A percentile compares a stretch with the other conserved stretches of the same genome.
phyloP scores from a whole-genome alignment of 108 stramenopile species.

The Cyclotella distinguenda region DNA sequence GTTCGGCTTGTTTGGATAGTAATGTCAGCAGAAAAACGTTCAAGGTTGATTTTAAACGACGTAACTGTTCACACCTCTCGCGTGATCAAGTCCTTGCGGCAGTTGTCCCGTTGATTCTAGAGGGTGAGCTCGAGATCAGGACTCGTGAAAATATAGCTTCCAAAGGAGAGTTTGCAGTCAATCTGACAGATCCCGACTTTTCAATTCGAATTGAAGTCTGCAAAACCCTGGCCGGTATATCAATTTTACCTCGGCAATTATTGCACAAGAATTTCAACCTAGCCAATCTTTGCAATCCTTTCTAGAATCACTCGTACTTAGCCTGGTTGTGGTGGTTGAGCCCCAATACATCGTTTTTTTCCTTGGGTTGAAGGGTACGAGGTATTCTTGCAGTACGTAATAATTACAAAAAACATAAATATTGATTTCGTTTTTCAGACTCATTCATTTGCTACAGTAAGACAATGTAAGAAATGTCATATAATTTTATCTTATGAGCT shows the following conservation, averaged over 20 bases:
- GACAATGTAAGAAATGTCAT: too few species aligned
- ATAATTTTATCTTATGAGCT: too few species aligned
- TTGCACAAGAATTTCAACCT: constrained; percentile 56
- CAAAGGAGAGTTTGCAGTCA: constrained; percentile 43
- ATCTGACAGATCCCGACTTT: constrained; percentile 65
- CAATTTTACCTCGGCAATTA: constrained; percentile 49
- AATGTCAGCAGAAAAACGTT: constrained; percentile 30
- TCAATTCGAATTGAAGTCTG: constrained; percentile 72
- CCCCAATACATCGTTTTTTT: too few species aligned
- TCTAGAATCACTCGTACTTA: too few species aligned
- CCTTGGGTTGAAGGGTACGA: too few species aligned
- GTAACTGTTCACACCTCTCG: constrained; percentile 55
- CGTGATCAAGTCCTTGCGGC: constrained; percentile 54
- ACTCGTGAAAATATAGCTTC: constrained; percentile 15
- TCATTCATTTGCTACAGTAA: too few species aligned
- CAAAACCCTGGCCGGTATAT: constrained; percentile 65
- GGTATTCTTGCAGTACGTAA: too few species aligned
- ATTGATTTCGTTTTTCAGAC: too few species aligned
- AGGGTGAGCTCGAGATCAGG: background rate
- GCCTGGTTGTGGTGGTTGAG: too few species aligned
- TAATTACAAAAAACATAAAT: too few species aligned
- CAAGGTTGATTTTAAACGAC: constrained; percentile 63
- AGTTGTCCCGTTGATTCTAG: constrained; percentile 39
- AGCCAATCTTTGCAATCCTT: constrained; percentile 23
- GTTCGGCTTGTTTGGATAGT: background rate